Evolutionary conservation across 495 filamentous ascomycete genomes (phyloP).

Genomic region (Penicillium argentinense): DNA sequence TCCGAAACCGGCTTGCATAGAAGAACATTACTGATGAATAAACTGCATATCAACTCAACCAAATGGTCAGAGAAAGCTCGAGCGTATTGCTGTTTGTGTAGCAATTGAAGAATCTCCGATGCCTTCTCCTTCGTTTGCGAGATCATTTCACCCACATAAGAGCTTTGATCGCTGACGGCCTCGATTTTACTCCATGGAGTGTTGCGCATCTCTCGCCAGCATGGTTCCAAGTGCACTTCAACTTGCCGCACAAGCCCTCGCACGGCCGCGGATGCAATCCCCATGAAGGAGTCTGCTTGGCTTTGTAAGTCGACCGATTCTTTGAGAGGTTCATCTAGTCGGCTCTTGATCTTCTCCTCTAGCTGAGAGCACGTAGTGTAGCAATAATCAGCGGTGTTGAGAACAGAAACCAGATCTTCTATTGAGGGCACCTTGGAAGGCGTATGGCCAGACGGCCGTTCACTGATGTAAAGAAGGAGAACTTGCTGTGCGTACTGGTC

Average conservation of each 20-base stretch:
- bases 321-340: constrained; percentile 76
- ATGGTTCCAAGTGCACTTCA: constrained; percentile 76
- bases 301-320: constrained; percentile 81
- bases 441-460: constrained; percentile 48
- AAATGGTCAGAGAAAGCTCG: constrained; percentile 92
- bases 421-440: constrained; percentile 57
- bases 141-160: constrained; percentile 81
- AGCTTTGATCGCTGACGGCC: constrained; percentile 90
- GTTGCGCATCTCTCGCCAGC: constrained; percentile 97
- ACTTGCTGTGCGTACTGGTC: constrained; percentile 96
- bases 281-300: constrained; percentile 93
- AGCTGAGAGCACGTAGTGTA: constrained; percentile 88
- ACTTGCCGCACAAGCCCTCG: constrained; percentile 80
- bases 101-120: constrained; percentile 68
- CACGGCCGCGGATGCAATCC: constrained; percentile 86
- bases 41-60: constrained; percentile 76
- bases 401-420: constrained; percentile 77
- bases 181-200: constrained; percentile 95
- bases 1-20: constrained; percentile 88
- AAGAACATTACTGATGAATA: constrained; percentile 81
- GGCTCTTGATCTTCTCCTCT: constrained; percentile 89
- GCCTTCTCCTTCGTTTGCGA: constrained; percentile 65
- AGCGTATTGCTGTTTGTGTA: constrained; percentile 93
- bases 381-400: constrained; percentile 98
- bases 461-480: constrained; percentile 74